Conservation (phyloP, 1,284 basidiomycete genomes). For the Ceratobasidium sp. region DNA sequence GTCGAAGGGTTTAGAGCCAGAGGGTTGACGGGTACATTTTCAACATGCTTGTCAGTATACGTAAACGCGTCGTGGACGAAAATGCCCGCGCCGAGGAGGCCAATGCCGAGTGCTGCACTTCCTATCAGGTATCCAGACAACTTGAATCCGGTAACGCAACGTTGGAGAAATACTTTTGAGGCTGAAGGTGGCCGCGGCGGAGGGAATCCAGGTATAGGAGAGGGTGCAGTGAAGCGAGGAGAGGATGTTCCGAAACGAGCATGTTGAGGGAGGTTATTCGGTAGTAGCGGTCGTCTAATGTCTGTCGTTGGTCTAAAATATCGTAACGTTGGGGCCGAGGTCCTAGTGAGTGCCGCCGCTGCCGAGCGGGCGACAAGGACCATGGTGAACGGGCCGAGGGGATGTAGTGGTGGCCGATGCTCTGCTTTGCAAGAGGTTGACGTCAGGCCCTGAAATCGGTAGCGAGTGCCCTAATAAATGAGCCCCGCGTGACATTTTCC, state of each 20-base stretch:
- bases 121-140: slow-evolving; percentile 46
- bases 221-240: slow-evolving; percentile 17
- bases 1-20: slow-evolving; percentile 78
- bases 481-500: not conserved
- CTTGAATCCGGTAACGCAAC: slow-evolving; percentile 40
- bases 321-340: slow-evolving; percentile 25
- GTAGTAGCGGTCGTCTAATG: slow-evolving; percentile 36
- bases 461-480: not conserved
- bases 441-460: slow-evolving; percentile 21
- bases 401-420: slow-evolving; percentile 20
- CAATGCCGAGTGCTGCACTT: slow-evolving; percentile 73
- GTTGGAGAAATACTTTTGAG: not conserved
- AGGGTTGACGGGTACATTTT: slow-evolving; percentile 84
- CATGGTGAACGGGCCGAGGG: slow-evolving; percentile 33
- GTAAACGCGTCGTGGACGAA: slow-evolving; percentile 92
- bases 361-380: slow-evolving; percentile 34
- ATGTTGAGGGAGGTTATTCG: slow-evolving; percentile 12
- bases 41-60: slow-evolving; percentile 79
- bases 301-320: slow-evolving; percentile 19
- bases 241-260: slow-evolving; percentile 32
- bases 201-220: slow-evolving; percentile 33
- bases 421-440: slow-evolving; percentile 1
- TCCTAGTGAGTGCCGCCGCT: slow-evolving; percentile 35
- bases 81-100: slow-evolving; percentile 70
- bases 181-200: slow-evolving; percentile 21